phyloP scores from a whole-genome alignment of 169 alveolate genomes.

The Sarcocystis neurona region DNA sequence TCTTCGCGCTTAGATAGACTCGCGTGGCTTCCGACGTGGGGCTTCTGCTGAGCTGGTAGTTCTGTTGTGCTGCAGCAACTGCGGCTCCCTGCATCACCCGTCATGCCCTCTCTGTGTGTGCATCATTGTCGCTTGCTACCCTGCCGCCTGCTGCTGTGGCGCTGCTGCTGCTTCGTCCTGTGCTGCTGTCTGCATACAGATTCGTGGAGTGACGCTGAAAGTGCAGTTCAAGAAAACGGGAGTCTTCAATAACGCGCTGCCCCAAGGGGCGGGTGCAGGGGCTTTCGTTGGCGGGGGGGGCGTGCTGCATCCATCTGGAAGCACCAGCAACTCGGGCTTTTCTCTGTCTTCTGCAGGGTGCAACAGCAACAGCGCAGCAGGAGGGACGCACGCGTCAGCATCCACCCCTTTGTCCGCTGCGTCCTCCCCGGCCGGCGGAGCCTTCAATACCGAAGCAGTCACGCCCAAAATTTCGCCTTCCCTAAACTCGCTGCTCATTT shows the following conservation, averaged over 20 bases:
- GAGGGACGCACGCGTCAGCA: not conserved
- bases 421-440: constrained; percentile 41
- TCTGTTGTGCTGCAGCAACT: too few relatives aligned
- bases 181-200: not conserved
- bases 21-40: too few relatives aligned
- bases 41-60: too few relatives aligned
- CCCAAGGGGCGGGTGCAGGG: not conserved
- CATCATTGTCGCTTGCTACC: too few relatives aligned
- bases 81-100: too few relatives aligned
- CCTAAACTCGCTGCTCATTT: not conserved
- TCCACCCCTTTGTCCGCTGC: constrained; percentile 15
- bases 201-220: constrained; percentile 39
- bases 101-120: too few relatives aligned
- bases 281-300: too few relatives aligned
- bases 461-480: constrained; percentile 24
- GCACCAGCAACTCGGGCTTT: not conserved
- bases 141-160: too few relatives aligned
- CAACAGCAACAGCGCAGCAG: not conserved
- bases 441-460: constrained; percentile 9
- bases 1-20: too few relatives aligned
- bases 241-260: constrained; percentile 21
- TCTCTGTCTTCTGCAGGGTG: not conserved
- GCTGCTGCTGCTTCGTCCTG: too few relatives aligned
- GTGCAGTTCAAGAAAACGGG: constrained; percentile 58
- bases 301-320: not conserved